Evolutionary conservation across 2,329 filamentous ascomycete species (phyloP).

Genomic region (Truncatella angustata): DNA sequence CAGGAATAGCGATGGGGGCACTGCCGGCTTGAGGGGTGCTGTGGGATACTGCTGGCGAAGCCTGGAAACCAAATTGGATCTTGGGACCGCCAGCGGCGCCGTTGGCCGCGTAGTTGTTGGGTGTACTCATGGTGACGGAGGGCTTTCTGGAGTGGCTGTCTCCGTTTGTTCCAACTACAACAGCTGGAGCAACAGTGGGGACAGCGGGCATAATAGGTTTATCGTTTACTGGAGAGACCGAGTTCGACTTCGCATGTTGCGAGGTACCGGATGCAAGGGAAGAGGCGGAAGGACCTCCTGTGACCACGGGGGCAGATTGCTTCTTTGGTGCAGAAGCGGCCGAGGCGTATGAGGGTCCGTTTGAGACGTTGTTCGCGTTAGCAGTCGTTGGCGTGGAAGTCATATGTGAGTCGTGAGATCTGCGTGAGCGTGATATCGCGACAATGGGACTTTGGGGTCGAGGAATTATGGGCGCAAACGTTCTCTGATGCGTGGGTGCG

Average conservation of each 20-base stretch:
- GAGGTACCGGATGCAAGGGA: conserved; percentile 55
- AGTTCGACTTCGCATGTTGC: conserved; percentile 63
- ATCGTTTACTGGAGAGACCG: conserved; percentile 82
- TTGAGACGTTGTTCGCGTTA: conserved; percentile 55
- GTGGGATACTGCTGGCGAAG: conserved; percentile 65
- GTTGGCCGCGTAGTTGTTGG: conserved; percentile 74
- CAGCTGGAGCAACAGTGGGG: conserved; percentile 55
- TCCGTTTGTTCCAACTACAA: conserved; percentile 60
- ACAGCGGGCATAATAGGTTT: conserved; percentile 70
- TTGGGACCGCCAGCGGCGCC: conserved; percentile 55
- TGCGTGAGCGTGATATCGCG: conserved; percentile 19
- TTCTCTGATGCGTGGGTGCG: background rate
- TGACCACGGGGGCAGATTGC: conserved; percentile 57
- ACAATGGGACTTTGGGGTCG: conserved; percentile 15
- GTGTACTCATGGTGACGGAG: conserved; percentile 87
- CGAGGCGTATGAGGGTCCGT: conserved; percentile 65
- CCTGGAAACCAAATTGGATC: conserved; percentile 81
- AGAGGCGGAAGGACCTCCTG: conserved; percentile 55
- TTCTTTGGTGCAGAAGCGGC: conserved; percentile 64
- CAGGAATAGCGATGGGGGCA: conserved; percentile 61
- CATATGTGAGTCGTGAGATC: conserved; percentile 44
- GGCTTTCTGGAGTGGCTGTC: conserved; percentile 79
- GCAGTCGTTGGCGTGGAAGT: conserved; percentile 58
- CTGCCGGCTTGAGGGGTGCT: conserved; percentile 62
- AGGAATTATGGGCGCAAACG: conserved; percentile 8